Base-by-base conservation (phyloP, 2,329 filamentous ascomycete species). In the Talaromyces sp. region DNA sequence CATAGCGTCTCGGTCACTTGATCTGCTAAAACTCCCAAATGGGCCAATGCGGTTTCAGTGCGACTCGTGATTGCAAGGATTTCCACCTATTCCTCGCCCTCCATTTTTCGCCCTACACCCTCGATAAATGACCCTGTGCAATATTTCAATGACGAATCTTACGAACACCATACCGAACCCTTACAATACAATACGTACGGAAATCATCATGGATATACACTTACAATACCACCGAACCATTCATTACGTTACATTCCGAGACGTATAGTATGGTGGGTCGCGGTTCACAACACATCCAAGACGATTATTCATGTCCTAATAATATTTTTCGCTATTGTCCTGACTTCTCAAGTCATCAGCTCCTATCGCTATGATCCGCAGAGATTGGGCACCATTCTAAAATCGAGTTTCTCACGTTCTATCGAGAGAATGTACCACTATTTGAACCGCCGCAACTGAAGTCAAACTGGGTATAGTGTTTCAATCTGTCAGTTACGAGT, bases 1-100 rank as follows among this genome's bases (percentile, higher is more conserved):
- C 85, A 87, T 87, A 76, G 74, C 72, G 73, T 82, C 81, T 76
- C 78, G 78, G 80, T 87, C 85, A 88, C 85, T 87, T 87, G 86
- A 88, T 83, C 75, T 75, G 68, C 67, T 68, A 69, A 73, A 79
- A 75, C 74, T 68, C 75, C 73, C 74, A 19, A 41, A 22, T 49
- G 10, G 33, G 45, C 68, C 70, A 71, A 68, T 69, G 62, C 47
- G 27, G 37, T 60, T 39, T 17, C 33, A 63, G 25, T 27, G 52
- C 22, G 59, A 60, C 52, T 67, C 63, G 41, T 43, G 54, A 19
- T 45, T 37, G n/a, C 45, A 50, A 15, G 50, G 25, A 47, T 52
- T 50, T 50, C 25, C 41, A 50, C 49, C 49, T 59, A 57, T 47
- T 45, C 19, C 60, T 61, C 41, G 50, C 22, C 19, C 31, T 62